phyloP scores from a whole-genome alignment of 441 rosid genomes.

The Erysimum cheiri region DNA sequence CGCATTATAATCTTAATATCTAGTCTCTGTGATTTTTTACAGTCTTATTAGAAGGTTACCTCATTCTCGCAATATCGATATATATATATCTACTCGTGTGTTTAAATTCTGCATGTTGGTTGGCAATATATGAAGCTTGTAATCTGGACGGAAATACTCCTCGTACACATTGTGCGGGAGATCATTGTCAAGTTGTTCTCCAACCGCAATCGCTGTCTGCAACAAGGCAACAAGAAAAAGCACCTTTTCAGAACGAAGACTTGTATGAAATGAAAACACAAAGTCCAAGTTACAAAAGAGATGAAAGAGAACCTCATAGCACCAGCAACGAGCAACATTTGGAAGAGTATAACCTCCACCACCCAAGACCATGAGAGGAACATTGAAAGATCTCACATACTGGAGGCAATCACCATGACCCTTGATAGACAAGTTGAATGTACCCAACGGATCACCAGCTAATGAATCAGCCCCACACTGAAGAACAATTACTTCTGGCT shows the following conservation, averaged over 20 bases:
- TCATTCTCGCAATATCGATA: constrained; percentile 58
- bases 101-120: constrained; percentile 63
- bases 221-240: constrained; percentile 22
- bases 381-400: constrained; percentile 75
- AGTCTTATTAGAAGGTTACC: constrained; percentile 4
- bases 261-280: constrained; percentile 11
- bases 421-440: constrained; percentile 77
- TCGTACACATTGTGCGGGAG: constrained; percentile 70
- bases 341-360: constrained; percentile 83
- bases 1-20: too few species aligned
- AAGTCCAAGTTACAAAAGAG: not conserved
- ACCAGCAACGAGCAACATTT: constrained; percentile 91
- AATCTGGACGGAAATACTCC: constrained; percentile 72
- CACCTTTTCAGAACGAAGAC: constrained; percentile 15
- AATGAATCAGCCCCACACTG: constrained; percentile 91
- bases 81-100: constrained; percentile 54
- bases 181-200: constrained; percentile 68
- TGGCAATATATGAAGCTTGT: constrained; percentile 68
- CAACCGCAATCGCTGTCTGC: constrained; percentile 91
- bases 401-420: constrained; percentile 88
- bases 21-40: too few species aligned
- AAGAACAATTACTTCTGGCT: constrained; percentile 88
- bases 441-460: constrained; percentile 71
- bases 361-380: constrained; percentile 89
- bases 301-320: constrained; percentile 71